Conservation (phyloP, 306 rosid species). For the Castanospermum australe region DNA sequence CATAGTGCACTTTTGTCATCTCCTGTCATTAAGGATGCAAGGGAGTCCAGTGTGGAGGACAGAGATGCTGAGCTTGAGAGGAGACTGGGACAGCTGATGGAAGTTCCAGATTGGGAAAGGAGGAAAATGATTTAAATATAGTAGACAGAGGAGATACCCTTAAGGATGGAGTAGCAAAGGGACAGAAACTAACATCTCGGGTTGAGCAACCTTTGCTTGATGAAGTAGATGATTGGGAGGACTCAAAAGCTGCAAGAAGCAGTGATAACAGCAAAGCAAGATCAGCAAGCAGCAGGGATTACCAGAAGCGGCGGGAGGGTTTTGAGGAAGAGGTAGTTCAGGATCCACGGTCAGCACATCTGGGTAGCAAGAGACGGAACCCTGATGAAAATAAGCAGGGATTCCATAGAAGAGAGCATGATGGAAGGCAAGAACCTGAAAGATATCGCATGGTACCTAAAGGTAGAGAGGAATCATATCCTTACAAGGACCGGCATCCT, state of each 20-base stretch:
- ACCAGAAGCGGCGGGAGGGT: slow-evolving; percentile 69
- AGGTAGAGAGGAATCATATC: slow-evolving; percentile 68
- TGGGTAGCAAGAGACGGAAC: slow-evolving; percentile 49
- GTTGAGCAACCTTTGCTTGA: slow-evolving; percentile 59
- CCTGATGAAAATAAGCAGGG: slow-evolving; percentile 67
- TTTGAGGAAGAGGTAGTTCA: slow-evolving; percentile 92
- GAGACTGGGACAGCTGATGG: slow-evolving; percentile 59
- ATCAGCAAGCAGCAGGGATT: slow-evolving; percentile 89
- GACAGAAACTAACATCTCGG: slow-evolving; percentile 45
- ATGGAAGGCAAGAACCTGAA: slow-evolving; percentile 70
- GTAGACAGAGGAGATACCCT: slow-evolving; percentile 34
- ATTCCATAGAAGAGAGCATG: slow-evolving; percentile 55
- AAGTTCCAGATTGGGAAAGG: slow-evolving; percentile 59
- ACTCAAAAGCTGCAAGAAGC: slow-evolving; percentile 89
- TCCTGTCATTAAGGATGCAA: slow-evolving; percentile 50
- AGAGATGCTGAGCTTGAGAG: slow-evolving; percentile 63
- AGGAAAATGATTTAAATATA: slow-evolving; percentile 37
- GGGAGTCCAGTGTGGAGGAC: slow-evolving; percentile 60
- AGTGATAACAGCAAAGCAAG: slow-evolving; percentile 97
- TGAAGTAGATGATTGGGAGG: slow-evolving; percentile 73
- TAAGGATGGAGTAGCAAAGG: slow-evolving; percentile 48
- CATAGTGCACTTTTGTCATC: slow-evolving; percentile 48
- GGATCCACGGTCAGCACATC: slow-evolving; percentile 59
- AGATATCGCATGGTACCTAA: slow-evolving; percentile 55
- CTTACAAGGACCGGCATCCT: slow-evolving; percentile 74